A percentile compares a stretch with the other conserved stretches of the same genome.
Conservation (phyloP, 2,329 filamentous ascomycete genomes). For the Sphaerostilbella broomeana region DNA sequence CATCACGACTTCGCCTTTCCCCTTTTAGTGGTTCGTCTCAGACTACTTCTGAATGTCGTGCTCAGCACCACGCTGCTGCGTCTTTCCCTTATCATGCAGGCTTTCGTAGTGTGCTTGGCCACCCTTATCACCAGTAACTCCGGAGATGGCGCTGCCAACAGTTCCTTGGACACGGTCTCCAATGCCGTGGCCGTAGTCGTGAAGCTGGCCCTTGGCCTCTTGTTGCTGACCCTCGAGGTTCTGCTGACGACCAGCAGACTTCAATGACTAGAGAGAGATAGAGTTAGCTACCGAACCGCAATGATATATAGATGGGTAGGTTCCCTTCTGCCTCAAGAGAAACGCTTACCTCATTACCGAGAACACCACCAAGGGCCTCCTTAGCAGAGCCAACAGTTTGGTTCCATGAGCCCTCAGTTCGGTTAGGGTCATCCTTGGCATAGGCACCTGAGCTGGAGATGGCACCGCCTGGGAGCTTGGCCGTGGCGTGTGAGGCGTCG, state of each 20-base stretch:
- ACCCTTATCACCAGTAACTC: slow-evolving; percentile 61
- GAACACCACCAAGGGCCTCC: slow-evolving; percentile 66
- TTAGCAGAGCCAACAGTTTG: slow-evolving; percentile 85
- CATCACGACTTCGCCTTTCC: neutral
- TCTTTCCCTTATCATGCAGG: slow-evolving; percentile 78
- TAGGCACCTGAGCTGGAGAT: slow-evolving; percentile 64
- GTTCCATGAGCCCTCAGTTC: slow-evolving; percentile 69
- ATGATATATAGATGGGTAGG: too few relatives aligned
- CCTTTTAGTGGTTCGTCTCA: slow-evolving; percentile 32
- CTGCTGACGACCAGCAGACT: slow-evolving; percentile 67
- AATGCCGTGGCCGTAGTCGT: slow-evolving; percentile 62
- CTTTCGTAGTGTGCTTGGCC: slow-evolving; percentile 59
- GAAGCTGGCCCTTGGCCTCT: slow-evolving; percentile 76
- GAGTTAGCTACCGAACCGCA: neutral
- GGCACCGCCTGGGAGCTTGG: slow-evolving; percentile 66
- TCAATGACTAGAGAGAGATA: slow-evolving; percentile 48
- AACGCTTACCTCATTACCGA: slow-evolving; percentile 61
- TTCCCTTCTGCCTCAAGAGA: too few relatives aligned
- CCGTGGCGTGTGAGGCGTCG: slow-evolving; percentile 66
- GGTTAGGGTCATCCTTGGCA: slow-evolving; percentile 65
- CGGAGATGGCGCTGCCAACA: slow-evolving; percentile 64
- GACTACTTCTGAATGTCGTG: slow-evolving; percentile 69
- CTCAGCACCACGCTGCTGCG: slow-evolving; percentile 75
- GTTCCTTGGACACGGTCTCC: slow-evolving; percentile 62
- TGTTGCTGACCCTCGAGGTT: slow-evolving; percentile 73